A percentile compares a stretch with the other conserved stretches of the same genome.
phyloP scores from a whole-genome alignment of 179 eudicot genomes.

The Pouteria campechiana region DNA sequence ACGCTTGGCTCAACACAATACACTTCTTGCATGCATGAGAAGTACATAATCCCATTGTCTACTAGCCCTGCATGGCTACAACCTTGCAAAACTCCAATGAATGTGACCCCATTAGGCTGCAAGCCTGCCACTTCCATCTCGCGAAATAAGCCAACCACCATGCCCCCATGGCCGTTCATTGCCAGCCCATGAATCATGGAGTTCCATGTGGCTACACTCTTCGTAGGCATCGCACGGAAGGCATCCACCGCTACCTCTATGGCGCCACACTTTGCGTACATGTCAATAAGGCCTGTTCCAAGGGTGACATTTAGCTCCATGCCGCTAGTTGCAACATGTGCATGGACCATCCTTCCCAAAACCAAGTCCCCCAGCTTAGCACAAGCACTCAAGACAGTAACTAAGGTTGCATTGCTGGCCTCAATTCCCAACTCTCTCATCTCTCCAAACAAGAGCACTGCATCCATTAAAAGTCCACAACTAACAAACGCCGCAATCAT shows the following conservation, averaged over 20 bases:
- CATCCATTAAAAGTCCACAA: slow-evolving; percentile 6
- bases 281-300: slow-evolving; percentile 10
- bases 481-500: slow-evolving; percentile 10
- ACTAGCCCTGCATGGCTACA: slow-evolving; percentile 12
- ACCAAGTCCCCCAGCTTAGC: slow-evolving; percentile 8
- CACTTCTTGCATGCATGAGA: slow-evolving; percentile 1
- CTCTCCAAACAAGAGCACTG: slow-evolving; percentile 1
- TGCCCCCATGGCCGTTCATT: slow-evolving; percentile 2
- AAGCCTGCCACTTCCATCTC: slow-evolving; percentile 2
- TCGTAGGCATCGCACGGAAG: slow-evolving; percentile 5
- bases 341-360: slow-evolving; percentile 11
- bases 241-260: slow-evolving; percentile 2
- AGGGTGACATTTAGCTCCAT: neutral
- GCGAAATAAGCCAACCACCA: slow-evolving; percentile 7
- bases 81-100: slow-evolving; percentile 7
- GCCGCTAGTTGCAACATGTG: neutral
- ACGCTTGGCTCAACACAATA: slow-evolving; percentile 6
- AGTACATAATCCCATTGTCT: slow-evolving; percentile 4
- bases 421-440: slow-evolving; percentile 1
- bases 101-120: slow-evolving; percentile 7
- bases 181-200: slow-evolving; percentile 6
- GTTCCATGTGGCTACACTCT: slow-evolving; percentile 13
- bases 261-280: slow-evolving; percentile 16
- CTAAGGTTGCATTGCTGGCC: slow-evolving; percentile 5
- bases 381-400: slow-evolving; percentile 11